phyloP scores from a whole-genome alignment of 805 yeast species.

The Saccharomycopsis oosterbeekiorum region DNA sequence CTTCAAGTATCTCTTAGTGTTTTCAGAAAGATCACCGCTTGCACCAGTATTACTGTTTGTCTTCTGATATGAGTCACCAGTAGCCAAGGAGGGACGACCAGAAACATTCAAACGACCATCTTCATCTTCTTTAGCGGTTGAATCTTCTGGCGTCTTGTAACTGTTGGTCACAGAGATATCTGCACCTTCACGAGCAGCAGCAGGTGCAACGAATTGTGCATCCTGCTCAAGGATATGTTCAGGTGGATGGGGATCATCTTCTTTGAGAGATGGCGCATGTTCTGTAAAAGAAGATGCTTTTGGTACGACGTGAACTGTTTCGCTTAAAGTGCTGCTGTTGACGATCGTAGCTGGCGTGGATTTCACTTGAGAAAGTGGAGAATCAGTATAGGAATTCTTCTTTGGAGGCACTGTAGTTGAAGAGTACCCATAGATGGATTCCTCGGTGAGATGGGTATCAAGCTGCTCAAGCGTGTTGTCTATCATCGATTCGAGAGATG shows the following conservation, averaged over 20 bases:
- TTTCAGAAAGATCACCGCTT: constrained; percentile 3
- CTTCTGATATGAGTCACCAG: constrained; percentile 68
- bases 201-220: constrained; percentile 32
- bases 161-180: constrained; percentile 14
- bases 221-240: constrained; percentile 31
- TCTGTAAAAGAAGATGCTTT: neutral
- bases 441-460: constrained; percentile 12
- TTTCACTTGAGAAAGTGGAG: neutral
- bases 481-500: constrained; percentile 17
- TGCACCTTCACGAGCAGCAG: constrained; percentile 35
- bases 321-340: neutral
- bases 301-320: neutral
- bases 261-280: neutral
- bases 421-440: constrained; percentile 12
- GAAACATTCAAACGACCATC: neutral
- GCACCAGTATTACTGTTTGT: constrained; percentile 23
- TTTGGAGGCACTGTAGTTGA: neutral
- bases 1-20: constrained; percentile 12
- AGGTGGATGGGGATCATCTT: constrained; percentile 23
- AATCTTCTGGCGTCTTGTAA: constrained; percentile 2
- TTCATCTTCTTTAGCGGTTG: neutral
- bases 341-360: neutral
- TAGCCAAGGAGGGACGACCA: constrained; percentile 52
- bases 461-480: constrained; percentile 11
- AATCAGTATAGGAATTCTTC: neutral